Base-by-base conservation (phyloP, 768 basidiomycete genomes). In the Tylopilus plumbeoviolaceoides region DNA sequence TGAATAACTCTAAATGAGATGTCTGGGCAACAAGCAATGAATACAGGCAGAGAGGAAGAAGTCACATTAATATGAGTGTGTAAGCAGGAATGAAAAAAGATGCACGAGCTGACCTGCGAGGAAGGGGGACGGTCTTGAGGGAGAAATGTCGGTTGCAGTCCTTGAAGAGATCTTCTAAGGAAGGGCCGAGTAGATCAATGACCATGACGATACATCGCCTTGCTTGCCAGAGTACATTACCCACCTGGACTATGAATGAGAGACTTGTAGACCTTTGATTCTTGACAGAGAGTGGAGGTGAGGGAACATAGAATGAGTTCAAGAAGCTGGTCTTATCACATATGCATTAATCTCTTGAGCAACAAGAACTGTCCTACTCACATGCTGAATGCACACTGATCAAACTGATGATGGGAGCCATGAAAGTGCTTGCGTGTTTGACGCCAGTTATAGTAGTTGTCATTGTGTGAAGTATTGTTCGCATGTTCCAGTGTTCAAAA, bases 171-270 rank as follows among this genome's bases (percentile, higher is more conserved):
- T 91, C 89, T 60, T 92, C 90, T 46, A 92, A 75, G 3, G 85
- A 87, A 4, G 95, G 93, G 0, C 95, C 95, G 36, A 99, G 81
- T 25, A 98, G 81, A 76, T 98, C 95, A 64, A 98, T 93, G 65
- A 98, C 91, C 80, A 99, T 90, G 62, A 98, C 94, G 65, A 98
- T 98, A 74, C 94, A 98, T 94, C 85, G 27, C 88, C 95, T 65
- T 95, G 86, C 55, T 82, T 86, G 28, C 92, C 92, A 5, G 87
- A 91, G 84, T 90, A 93, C 77, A 92, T 85, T 57, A 94, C 87
- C 83, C 89, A 93, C 91, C 91, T 25, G 87, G 83, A 44, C 88
- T 89, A 40, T 91, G 91, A 78, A 88, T 89, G 56, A 95, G 80
- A 0, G 86, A 85, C 73, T 91, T 92, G 79, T 95, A 95, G 40